These are phyloP conservation scores for Cyberlindnera meyerae DNA, from an alignment of 805 yeast species.

Conservation along the genomic window DNA sequence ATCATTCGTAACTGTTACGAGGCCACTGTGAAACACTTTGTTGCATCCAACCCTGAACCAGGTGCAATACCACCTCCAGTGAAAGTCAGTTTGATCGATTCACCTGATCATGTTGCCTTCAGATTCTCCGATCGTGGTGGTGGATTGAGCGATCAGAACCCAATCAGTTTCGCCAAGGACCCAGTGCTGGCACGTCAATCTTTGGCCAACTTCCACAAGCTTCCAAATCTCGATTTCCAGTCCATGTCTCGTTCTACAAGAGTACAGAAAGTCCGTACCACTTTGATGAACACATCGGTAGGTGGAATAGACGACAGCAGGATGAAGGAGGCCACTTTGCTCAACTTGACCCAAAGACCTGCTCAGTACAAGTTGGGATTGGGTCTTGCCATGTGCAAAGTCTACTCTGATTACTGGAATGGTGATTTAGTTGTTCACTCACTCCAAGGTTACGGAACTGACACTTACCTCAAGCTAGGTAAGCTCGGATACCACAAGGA, in stretches of 20 bases:
- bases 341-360: constrained; percentile 64
- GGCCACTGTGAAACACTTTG: constrained; percentile 59
- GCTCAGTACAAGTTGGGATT: constrained; percentile 74
- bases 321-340: constrained; percentile 42
- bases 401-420: constrained; percentile 95
- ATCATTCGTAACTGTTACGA: constrained; percentile 80
- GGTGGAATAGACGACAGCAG: constrained; percentile 32
- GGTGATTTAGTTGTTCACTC: constrained; percentile 81
- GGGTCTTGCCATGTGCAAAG: constrained; percentile 88
- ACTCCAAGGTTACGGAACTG: constrained; percentile 89
- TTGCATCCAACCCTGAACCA: constrained; percentile 29
- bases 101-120: constrained; percentile 63
- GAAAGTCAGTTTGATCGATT: constrained; percentile 66
- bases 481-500: constrained; percentile 70
- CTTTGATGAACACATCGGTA: constrained; percentile 36
- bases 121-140: constrained; percentile 90
- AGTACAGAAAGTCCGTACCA: constrained; percentile 25
- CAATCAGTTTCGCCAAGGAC: constrained; percentile 66
- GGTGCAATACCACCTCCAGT: constrained; percentile 59
- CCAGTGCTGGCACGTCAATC: constrained; percentile 54
- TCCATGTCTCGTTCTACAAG: constrained; percentile 5
- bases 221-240: constrained; percentile 56
- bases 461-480: constrained; percentile 73
- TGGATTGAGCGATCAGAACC: constrained; percentile 56
- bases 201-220: constrained; percentile 60